A percentile compares a stretch with the other conserved stretches of the same genome.
Conservation (phyloP, 768 basidiomycete genomes). For the Agaricus sinodeliciosus region DNA sequence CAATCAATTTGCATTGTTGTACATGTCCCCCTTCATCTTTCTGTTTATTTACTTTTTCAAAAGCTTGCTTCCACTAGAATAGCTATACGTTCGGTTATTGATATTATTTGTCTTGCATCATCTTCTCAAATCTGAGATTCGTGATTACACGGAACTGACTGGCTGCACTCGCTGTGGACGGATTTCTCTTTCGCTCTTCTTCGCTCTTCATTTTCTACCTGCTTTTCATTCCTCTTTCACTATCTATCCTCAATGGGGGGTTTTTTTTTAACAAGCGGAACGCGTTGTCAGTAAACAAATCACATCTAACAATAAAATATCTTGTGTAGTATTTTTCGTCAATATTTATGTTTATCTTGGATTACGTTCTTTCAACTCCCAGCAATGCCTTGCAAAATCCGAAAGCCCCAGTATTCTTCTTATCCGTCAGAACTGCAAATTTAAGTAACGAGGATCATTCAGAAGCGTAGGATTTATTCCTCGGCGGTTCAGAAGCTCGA, state of each 20-base stretch:
- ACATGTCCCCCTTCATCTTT: constrained; percentile 13
- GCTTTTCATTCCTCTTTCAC: constrained; percentile 10
- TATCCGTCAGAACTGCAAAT: too few relatives aligned
- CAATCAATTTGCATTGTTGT: constrained; percentile 9
- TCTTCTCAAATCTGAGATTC: constrained; percentile 4
- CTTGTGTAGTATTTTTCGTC: constrained; percentile 3
- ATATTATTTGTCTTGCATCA: constrained; percentile 7
- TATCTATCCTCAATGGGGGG: constrained; percentile 1
- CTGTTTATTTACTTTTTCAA: constrained; percentile 6
- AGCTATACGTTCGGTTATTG: constrained; percentile 12
- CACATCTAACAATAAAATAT: background rate
- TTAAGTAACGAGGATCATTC: constrained; percentile 6
- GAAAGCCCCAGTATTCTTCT: too few relatives aligned
- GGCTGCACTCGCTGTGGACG: background rate
- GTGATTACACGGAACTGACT: background rate
- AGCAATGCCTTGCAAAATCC: too few relatives aligned
- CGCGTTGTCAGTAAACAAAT: background rate
- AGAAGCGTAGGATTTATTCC: background rate
- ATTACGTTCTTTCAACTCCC: background rate
- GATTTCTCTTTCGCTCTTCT: constrained; percentile 5
- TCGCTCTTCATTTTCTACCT: too few relatives aligned
- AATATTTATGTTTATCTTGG: background rate
- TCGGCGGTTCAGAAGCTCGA: background rate
- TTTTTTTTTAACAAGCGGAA: background rate
- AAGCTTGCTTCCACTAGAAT: constrained; percentile 6